These are phyloP conservation scores for Aspergillus funiculosus DNA, from an alignment of 495 filamentous ascomycete species.

Conservation along the genomic window DNA sequence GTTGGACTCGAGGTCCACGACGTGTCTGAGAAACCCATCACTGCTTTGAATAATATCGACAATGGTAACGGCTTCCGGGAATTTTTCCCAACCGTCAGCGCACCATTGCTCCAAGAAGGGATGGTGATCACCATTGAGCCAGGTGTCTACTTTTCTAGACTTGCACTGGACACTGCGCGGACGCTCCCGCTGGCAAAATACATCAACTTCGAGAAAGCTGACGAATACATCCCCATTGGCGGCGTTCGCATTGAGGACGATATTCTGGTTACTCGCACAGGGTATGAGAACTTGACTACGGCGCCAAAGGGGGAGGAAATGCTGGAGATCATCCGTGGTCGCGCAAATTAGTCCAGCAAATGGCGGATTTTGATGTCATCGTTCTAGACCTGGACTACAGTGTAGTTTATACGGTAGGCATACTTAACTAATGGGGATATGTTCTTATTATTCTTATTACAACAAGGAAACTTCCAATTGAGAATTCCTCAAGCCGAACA, in stretches of 20 bases:
- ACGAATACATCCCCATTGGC: conserved; percentile 69
- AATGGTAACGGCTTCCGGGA: conserved; percentile 11
- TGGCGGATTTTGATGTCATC: conserved; percentile 7
- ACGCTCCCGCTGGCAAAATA: conserved; percentile 56
- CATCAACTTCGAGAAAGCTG: conserved; percentile 67
- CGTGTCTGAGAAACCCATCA: conserved; percentile 50
- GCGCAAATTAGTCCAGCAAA: conserved; percentile 10
- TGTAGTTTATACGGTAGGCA: too few species aligned
- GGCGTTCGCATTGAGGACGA: conserved; percentile 92
- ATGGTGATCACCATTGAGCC: conserved; percentile 88
- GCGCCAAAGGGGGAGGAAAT: conserved; percentile 73
- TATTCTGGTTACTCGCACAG: conserved; percentile 70
- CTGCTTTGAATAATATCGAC: conserved; percentile 23
- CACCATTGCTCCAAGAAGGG: conserved; percentile 51
- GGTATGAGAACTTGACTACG: conserved; percentile 77
- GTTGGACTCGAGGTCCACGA: conserved; percentile 90
- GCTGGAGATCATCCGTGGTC: conserved; percentile 51
- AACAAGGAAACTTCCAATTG: too few species aligned
- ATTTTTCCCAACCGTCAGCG: conserved; percentile 19
- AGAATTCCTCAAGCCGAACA: too few species aligned
- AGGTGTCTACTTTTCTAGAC: conserved; percentile 83
- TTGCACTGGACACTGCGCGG: conserved; percentile 77
- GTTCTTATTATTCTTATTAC: neutral
- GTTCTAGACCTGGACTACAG: neutral
- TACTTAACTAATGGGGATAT: too few species aligned